Percentiles rank a stretch among this genome's conserved stretches.
These are phyloP conservation scores for Biancaea sappan DNA, from an alignment of 306 rosid species.

Conservation along the genomic window DNA sequence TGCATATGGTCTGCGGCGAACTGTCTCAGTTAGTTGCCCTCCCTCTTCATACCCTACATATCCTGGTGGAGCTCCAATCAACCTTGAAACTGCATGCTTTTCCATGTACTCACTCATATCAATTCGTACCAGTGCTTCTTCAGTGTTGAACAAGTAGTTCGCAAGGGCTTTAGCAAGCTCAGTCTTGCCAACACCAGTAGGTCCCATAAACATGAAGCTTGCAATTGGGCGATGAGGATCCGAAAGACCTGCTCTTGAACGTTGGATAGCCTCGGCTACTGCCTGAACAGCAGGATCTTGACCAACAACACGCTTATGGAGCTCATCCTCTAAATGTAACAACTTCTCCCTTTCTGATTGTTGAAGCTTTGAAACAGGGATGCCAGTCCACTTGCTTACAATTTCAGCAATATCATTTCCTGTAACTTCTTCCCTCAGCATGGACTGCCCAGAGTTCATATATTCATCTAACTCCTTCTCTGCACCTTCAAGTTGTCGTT, in stretches of 20 bases:
- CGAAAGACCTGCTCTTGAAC: conserved; percentile 97
- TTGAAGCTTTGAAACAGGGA: conserved; percentile 95
- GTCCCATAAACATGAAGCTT: conserved; percentile 99
- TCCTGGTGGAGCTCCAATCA: conserved; percentile 99
- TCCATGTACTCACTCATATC: conserved; percentile 99
- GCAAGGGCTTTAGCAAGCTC: conserved; percentile 98
- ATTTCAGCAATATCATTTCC: conserved; percentile 92
- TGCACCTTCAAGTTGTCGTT: conserved; percentile 77
- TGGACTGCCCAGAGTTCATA: conserved; percentile 89
- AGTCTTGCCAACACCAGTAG: conserved; percentile 97
- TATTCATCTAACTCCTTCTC: conserved; percentile 88
- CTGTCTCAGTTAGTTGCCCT: conserved; percentile 89
- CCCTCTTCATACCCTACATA: conserved; percentile 99
- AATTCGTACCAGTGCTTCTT: conserved; percentile 94
- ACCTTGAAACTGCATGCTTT: conserved; percentile 88
- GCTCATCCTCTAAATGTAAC: conserved; percentile 87
- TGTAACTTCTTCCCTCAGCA: conserved; percentile 96
- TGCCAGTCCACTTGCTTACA: conserved; percentile 99
- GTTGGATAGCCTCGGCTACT: conserved; percentile 91
- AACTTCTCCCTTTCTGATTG: conserved; percentile 90
- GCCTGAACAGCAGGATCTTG: conserved; percentile 97
- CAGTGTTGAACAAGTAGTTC: conserved; percentile 89
- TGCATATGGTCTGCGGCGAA: conserved; percentile 92
- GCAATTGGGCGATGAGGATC: conserved; percentile 98
- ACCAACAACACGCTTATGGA: conserved; percentile 94